Percentiles rank a stretch among this genome's conserved stretches.
Conservation (phyloP, 768 basidiomycete genomes). For the Cytidiella melzeri region DNA sequence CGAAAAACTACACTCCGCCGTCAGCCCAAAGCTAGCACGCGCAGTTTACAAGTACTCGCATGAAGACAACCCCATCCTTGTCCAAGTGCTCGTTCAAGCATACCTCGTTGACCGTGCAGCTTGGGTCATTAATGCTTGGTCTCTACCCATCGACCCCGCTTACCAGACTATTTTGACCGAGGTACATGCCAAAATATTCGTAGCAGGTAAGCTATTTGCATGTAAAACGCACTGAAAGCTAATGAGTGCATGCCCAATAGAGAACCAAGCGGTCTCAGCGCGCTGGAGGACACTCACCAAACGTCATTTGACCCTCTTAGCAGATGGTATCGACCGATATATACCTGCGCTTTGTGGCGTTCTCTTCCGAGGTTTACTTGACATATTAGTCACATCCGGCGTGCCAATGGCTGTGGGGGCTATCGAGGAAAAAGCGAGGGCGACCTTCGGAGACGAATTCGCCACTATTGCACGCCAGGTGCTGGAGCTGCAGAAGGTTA, state of each 20-base stretch:
- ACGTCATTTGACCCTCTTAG: background rate
- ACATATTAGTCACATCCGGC: background rate
- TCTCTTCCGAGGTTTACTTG: background rate
- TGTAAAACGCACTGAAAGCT: background rate
- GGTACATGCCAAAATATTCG: background rate
- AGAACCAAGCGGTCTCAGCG: conserved; percentile 2
- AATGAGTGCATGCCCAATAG: background rate
- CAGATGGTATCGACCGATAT: background rate
- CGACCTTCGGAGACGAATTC: background rate
- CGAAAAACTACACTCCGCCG: background rate
- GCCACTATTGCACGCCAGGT: background rate
- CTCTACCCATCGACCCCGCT: background rate
- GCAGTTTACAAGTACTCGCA: background rate
- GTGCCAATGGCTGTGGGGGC: background rate
- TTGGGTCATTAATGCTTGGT: background rate
- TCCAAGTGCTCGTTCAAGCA: background rate
- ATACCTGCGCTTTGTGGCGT: no score
- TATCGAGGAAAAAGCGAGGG: background rate
- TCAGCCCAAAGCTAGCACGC: background rate
- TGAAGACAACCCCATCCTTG: background rate
- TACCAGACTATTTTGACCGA: background rate
- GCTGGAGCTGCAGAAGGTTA: background rate
- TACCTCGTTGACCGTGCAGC: background rate
- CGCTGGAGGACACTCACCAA: conserved; percentile 1
- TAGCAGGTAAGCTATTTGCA: background rate